Evolutionary conservation across 2,329 filamentous ascomycete genomes (phyloP), one percentile per base, ranked within the genome.

Genomic region (Xylariaceae sp.): DNA sequence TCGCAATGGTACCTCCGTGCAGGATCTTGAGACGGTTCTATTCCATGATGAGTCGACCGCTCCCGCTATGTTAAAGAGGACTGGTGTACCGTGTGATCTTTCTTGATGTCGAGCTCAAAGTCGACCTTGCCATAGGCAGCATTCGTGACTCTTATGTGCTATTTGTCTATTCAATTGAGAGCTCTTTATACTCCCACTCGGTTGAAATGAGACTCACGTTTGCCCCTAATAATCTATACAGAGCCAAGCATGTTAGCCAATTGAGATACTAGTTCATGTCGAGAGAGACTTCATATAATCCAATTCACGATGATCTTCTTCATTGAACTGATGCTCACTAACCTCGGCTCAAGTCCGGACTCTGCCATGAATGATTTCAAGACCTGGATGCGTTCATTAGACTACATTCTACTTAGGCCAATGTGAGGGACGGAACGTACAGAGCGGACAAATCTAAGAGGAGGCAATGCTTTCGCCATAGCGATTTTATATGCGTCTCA

Each of bases 341-440:
- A 96, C 92, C 89, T 89, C 72, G 91, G 91, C 74, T 97, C 93
- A 17, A 97, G 77, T 5, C 92, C 92, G 4, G 92, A 96, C 64
- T 90, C 89, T 65, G 84, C 83, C 77, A 89, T 85, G 74, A 97
- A 97, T 1, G 90, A 92, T 72, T 89, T 88, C 79, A 91, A 83
- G 51, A 95, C 90, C 90, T 94, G 60, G 13, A 18, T 11, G 8
- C 41, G 17, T 30, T 54, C 4, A 17, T 61, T 44, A 23, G 2
- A 8, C 34, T 17, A 2, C 17, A 17, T 17, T 17, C 17, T 17
- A 17, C 2, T 17, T 1, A 17, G 2, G 17, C 17, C 17, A 17
- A 2, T 17, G 17, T 17, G 17, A 17, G 17, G 18, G 2, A 8
- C 34, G 8, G 23, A 53, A 72, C 81, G 66, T 75, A 88, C 86